phyloP scores from a whole-genome alignment of 164 flowering plant species.

The Tetrastigma voinierianum region DNA sequence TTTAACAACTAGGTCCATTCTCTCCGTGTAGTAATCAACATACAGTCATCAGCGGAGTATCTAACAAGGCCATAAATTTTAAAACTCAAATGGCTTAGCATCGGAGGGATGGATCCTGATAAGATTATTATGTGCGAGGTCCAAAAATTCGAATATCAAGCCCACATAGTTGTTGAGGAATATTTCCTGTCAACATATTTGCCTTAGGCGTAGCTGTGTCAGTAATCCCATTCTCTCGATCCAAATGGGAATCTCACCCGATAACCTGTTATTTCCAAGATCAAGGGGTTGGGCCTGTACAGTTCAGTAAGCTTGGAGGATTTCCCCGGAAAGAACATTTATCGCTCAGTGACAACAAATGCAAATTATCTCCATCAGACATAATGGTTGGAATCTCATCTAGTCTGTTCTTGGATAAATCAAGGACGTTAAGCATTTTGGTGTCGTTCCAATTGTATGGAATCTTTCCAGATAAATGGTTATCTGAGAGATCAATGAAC shows the following conservation, averaged over 20 bases:
- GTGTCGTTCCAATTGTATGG: constrained; percentile 20
- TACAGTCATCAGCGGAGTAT: background rate
- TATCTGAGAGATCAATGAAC: constrained; percentile 17
- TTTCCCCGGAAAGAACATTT: constrained; percentile 25
- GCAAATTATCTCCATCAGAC: background rate
- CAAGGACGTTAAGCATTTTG: background rate
- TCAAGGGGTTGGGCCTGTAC: constrained; percentile 20
- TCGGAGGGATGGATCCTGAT: constrained; percentile 20
- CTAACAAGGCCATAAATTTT: background rate
- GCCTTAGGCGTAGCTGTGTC: constrained; percentile 6
- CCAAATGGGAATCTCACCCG: constrained; percentile 27
- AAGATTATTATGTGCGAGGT: constrained; percentile 22
- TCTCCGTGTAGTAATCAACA: too few relatives aligned
- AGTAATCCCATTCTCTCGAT: constrained; percentile 4
- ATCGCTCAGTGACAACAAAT: constrained; percentile 12
- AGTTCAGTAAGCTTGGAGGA: constrained; percentile 23
- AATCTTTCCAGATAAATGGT: constrained; percentile 22
- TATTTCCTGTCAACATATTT: constrained; percentile 17
- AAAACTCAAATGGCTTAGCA: constrained; percentile 11
- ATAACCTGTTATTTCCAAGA: constrained; percentile 22
- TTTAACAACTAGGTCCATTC: background rate
- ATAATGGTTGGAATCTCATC: constrained; percentile 32
- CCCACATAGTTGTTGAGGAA: constrained; percentile 23
- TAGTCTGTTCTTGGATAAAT: constrained; percentile 24
- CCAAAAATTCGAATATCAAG: constrained; percentile 17